Percentiles rank a stretch among this genome's conserved stretches.
phyloP scores from a whole-genome alignment of 192 early-diverging fungal genomes.

The Phlyctochytrium bullatum region DNA sequence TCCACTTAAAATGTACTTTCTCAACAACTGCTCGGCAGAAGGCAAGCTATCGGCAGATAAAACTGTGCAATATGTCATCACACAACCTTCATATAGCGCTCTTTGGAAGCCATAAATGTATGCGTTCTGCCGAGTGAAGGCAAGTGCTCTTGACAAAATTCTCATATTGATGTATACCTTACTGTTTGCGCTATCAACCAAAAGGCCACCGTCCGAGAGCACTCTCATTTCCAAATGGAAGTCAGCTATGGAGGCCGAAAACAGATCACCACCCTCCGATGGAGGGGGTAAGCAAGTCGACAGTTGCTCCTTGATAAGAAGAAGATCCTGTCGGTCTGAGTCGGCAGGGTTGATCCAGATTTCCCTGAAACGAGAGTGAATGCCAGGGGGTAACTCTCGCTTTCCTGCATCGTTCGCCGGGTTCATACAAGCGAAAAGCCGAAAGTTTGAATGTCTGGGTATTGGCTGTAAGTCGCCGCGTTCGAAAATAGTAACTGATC shows the following conservation, averaged over 20 bases:
- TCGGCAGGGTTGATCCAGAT: conserved; percentile 94
- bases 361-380: conserved; percentile 92
- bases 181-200: conserved; percentile 88
- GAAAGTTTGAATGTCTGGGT: conserved; percentile 84
- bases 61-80: conserved; percentile 94
- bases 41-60: conserved; percentile 68
- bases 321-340: conserved; percentile 71
- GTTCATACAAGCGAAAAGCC: conserved; percentile 99
- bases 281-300: conserved; percentile 37
- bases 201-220: conserved; percentile 61
- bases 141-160: conserved; percentile 83
- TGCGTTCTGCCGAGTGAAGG: conserved; percentile 68
- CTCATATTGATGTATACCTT: conserved; percentile 90
- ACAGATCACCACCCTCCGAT: conserved; percentile 58
- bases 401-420: conserved; percentile 98
- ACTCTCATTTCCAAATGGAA: conserved; percentile 80
- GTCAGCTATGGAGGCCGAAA: conserved; percentile 67
- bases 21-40: conserved; percentile 52
- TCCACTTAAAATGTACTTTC: conserved; percentile 55
- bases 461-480: conserved; percentile 86
- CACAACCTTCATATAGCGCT: conserved; percentile 87
- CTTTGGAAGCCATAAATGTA: conserved; percentile 76
- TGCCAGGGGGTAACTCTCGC: conserved; percentile 86
- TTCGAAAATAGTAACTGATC: conserved; percentile 86
- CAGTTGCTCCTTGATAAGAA: conserved; percentile 73